Evolutionary conservation across 2,329 filamentous ascomycete genomes (phyloP).

Genomic region (Epichloe typhina): DNA sequence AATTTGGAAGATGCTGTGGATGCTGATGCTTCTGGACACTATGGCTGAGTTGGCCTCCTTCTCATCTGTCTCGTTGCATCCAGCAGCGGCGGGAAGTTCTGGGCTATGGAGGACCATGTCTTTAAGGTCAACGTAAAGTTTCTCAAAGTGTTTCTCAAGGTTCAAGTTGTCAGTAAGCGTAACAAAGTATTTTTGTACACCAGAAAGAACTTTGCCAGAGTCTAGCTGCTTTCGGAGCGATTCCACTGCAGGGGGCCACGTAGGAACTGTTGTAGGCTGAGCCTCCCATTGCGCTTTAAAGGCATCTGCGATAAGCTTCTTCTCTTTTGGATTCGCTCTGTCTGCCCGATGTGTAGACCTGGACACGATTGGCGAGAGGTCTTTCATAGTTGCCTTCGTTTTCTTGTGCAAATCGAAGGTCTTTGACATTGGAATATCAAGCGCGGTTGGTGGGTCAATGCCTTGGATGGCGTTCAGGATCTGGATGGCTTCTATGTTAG

Average conservation of each 20-base stretch:
- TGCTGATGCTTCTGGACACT: not conserved
- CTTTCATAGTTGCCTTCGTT: not conserved
- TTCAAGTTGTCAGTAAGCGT: not conserved
- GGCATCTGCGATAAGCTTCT: not conserved
- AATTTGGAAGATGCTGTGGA: not conserved
- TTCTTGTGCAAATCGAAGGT: not conserved
- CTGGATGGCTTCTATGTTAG: not conserved
- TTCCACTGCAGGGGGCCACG: not conserved
- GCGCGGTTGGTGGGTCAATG: not conserved
- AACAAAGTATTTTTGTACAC: not conserved
- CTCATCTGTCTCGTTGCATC: not conserved
- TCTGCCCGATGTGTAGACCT: accelerated
- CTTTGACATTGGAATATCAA: not conserved
- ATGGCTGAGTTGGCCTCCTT: not conserved
- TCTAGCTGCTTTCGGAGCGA: not conserved
- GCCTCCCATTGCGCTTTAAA: not conserved
- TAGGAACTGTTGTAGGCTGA: not conserved
- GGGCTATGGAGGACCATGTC: not conserved
- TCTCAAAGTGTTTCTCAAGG: not conserved
- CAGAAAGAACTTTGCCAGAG: not conserved
- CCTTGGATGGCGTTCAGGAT: not conserved
- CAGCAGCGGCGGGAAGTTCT: not conserved
- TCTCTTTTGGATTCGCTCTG: not conserved
- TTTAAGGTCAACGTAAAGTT: not conserved
- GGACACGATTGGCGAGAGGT: not conserved